Evolutionary conservation across 2,329 filamentous ascomycete species (phyloP), one percentile per base, ranked within the genome.

Genomic region (Hysterium pulicare): DNA sequence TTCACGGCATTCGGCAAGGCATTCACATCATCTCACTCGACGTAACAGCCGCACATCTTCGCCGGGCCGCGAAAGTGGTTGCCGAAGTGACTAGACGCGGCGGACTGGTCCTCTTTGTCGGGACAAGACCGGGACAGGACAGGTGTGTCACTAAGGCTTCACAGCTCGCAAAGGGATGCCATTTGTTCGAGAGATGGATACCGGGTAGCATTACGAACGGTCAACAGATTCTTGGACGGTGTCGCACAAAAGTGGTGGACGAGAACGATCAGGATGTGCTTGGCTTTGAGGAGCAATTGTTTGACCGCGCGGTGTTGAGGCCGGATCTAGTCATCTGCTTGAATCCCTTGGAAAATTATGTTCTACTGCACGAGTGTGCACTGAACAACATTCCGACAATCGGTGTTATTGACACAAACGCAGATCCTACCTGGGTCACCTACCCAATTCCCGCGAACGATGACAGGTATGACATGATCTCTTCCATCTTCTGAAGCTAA

Each of bases 401-500:
- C 58, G 93, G 91, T 35, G 77, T 98, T 44, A 86, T 97, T 53
- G 93, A 98, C 68, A 97, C 93, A 1, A 87, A 98, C 67, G 84
- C 83, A 2, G 87, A 97, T 68, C 88, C 93, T 1, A 88, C 88
- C 0, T 91, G 87, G 81, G 90, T 97, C 38, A 97, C 93, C 3
- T 98, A 98, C 64, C 87, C 87, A 11, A 96, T 98, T 54, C 93
- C 93, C 2, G 89, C 89, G 38, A 98, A 98, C 66, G 93, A 98
- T 62, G 93, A 98, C 75, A 90, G 84, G 85, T 88, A 66, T 61
- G 75, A 64, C 34, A 5, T 26, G 6, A 16, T 17, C 28, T 20
- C 23, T 22, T 11, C 10, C 16, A 5, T 9, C 8, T 24, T 11
- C n/a, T n/a, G n/a, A n/a, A n/a, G n/a, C n/a, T n/a, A n/a, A n/a